Base-by-base conservation (phyloP, 176 grass and related monocot genomes). In the Ensete glaucum region DNA sequence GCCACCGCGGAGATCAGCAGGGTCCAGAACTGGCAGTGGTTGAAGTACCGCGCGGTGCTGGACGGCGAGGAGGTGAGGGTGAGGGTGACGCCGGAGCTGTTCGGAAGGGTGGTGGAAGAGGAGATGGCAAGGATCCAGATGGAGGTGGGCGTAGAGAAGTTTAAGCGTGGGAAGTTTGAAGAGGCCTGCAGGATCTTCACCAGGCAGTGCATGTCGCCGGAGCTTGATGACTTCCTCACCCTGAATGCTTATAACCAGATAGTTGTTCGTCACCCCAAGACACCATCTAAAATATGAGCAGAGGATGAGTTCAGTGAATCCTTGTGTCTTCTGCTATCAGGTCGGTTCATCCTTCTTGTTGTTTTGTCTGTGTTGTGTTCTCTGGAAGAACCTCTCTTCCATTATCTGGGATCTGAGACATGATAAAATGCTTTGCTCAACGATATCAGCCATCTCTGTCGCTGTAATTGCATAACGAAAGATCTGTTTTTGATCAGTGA, bases 21-120 rank as follows among this genome's bases (percentile, higher is more conserved):
- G 75, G 88, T 89, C 24, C 94, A 93, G 86, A 93, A 87, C 84
- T 98, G 90, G 94, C 94, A 98, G 88, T 98, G 94, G 94, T 78
- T 93, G 34, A 83, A 63, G n/a, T 85, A 91, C 72, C 73, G 80
- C 19, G 82, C 76, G 9, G 64, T 60, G 24, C 78, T 98, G 62
- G 91, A 93, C 52, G 86, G 84, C 0, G 82, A 81, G 6, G 88
- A 82, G 51, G 84, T 82, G 67, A 75, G 49, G 57, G 72, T 82
- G 69, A 82, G 58, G 11, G 86, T 89, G 51, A 91, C 90, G 75
- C 80, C 58, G 6, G 90, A 91, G 68, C 79, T 98, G 72, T 84
- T 98, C n/a, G 84, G 83, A 5, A 89, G 84, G 69, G 84, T 93
- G 54, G 53, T 93, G 51, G 86, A 87, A 84, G 90, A 93, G 81